Evolutionary conservation across 2,329 filamentous ascomycete species (phyloP).

Genomic region (Didymella glomerata): DNA sequence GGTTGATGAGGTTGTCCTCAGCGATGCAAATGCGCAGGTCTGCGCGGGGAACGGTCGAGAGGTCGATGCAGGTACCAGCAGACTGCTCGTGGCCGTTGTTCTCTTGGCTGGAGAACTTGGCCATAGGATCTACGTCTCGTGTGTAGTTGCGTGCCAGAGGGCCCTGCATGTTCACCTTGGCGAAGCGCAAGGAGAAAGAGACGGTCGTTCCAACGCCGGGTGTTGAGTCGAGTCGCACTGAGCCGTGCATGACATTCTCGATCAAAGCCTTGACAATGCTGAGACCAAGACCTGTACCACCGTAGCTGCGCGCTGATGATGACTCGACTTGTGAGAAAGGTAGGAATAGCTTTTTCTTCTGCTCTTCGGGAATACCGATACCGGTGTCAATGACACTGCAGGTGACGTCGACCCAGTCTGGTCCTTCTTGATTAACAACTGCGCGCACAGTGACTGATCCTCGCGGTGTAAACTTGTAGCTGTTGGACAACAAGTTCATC

Average conservation of each 20-base stretch:
- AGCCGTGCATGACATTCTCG: conserved; percentile 88
- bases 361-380: conserved; percentile 85
- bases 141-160: conserved; percentile 55
- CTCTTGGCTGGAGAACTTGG: conserved; percentile 62
- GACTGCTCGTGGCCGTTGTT: conserved; percentile 55
- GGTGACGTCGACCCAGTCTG: conserved; percentile 75
- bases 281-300: conserved; percentile 87
- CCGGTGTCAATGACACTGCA: conserved; percentile 91
- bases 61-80: conserved; percentile 49
- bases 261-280: conserved; percentile 96
- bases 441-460: conserved; percentile 87
- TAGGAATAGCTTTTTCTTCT: conserved; percentile 85
- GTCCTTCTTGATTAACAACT: conserved; percentile 73
- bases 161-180: conserved; percentile 75
- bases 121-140: conserved; percentile 62
- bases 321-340: conserved; percentile 94
- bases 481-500: conserved; percentile 89
- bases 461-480: conserved; percentile 89
- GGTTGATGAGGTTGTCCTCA: conserved; percentile 94
- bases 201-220: conserved; percentile 74
- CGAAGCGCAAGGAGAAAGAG: conserved; percentile 85
- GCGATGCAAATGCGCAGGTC: conserved; percentile 89
- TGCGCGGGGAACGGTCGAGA: conserved; percentile 77
- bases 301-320: conserved; percentile 88
- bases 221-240: conserved; percentile 80